Base-by-base conservation (phyloP, 1,284 basidiomycete species). In the Trametes sp. region DNA sequence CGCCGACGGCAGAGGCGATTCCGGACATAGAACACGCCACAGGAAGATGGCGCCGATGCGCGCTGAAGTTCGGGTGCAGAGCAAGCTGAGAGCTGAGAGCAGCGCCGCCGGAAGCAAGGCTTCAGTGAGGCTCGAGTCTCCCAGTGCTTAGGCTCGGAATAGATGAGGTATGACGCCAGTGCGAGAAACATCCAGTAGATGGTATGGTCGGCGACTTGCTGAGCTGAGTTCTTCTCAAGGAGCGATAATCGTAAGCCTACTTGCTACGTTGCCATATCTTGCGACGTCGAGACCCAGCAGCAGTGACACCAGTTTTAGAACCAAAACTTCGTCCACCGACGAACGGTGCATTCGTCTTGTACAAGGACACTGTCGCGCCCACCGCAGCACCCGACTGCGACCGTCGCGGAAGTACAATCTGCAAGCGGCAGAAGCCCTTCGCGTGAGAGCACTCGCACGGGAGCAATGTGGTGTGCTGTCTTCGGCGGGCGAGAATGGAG, bases 381-480 rank as follows among this genome's bases (percentile, higher is more conserved):
- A 11, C 31, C 31, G 31, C 31, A 33, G 31, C 31, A 5, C 31
- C 31, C 11, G 6, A 11, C 6, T 6, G 31, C 11, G 6, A 11
- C 31, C 31, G 31, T 33, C 6, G 31, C 31, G 11, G 31, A 33
- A 33, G 14, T n/a, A 19, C 38, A n/a, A 41, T 16, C 38, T 14
- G 38, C 38, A 41, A n/a, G 13, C 14, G 19, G 38, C 14, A 19
- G 24, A 48, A 48, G 45, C 16, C 4, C 24, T 14, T 28, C 24
- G 45, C 45, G 45, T 48, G 52, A 21, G 52, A 54, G 8, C 13
- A 26, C 4, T 54, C 52, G 36, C 38, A 42, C 52, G 52, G 52
- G 52, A 24, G 52, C 52, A 54, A 31, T 42, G 52, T 29, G 36
- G 52, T n/a, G 52, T 14, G 24, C 24, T 3, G 21, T 38, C 31